Conservation (phyloP, 2,329 filamentous ascomycete species). For the Aphanoascus verrucosus region DNA sequence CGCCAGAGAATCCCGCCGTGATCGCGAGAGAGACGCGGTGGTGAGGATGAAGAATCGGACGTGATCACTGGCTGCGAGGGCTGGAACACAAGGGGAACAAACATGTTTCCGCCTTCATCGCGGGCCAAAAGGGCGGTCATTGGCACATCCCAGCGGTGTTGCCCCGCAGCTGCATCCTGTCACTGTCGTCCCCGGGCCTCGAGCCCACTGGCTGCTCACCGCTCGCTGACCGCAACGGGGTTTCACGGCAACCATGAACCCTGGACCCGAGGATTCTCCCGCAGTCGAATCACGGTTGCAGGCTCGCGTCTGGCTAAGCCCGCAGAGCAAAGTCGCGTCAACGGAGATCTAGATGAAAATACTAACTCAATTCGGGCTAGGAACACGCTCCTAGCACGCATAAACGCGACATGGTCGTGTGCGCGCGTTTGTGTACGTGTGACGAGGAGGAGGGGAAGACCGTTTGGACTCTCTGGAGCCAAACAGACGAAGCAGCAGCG, state of each 20-base stretch:
- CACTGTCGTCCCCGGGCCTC: neutral
- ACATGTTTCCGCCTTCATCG: conserved; percentile 5
- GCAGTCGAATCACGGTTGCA: conserved; percentile 2
- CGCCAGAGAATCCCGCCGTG: neutral
- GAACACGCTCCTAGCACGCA: neutral
- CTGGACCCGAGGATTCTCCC: neutral
- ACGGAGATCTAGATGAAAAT: too few species aligned
- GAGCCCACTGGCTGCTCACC: conserved; percentile 5
- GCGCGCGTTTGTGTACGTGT: neutral
- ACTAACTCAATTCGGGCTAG: too few species aligned
- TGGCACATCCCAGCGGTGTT: neutral
- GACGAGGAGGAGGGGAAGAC: neutral
- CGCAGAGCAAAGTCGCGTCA: neutral
- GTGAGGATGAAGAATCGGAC: conserved; percentile 1
- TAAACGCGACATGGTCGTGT: conserved; percentile 5
- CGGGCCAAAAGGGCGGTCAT: neutral
- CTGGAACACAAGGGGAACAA: conserved; percentile 1
- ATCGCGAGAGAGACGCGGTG: conserved; percentile 10
- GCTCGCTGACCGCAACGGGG: conserved; percentile 7
- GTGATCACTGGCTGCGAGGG: conserved; percentile 3
- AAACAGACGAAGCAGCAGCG: too few species aligned
- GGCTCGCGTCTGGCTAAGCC: neutral
- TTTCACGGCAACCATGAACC: neutral
- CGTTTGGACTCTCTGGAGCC: too few species aligned
- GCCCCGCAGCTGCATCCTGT: conserved; percentile 7